A percentile compares a stretch with the other conserved stretches of the same genome.
Evolutionary conservation across 345 rosid genomes (phyloP).

Genomic region (Microcos paniculata): DNA sequence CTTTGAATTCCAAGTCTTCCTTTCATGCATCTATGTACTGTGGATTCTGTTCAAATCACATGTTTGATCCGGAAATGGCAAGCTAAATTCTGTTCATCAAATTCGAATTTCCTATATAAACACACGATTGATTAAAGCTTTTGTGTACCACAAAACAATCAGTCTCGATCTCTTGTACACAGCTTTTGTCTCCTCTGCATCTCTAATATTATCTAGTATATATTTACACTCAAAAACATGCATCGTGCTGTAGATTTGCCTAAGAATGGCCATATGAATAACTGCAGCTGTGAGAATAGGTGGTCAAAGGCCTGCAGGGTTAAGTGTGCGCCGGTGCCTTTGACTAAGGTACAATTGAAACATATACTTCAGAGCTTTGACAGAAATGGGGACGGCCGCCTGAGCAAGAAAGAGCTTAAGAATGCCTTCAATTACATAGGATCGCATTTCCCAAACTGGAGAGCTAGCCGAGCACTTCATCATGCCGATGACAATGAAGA

Average conservation of each 20-base stretch:
- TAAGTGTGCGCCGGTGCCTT: slow-evolving; percentile 6
- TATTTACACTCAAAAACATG: neutral
- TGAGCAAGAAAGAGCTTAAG: slow-evolving; percentile 25
- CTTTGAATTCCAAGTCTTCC: neutral
- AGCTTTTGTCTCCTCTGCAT: neutral
- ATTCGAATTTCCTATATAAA: neutral
- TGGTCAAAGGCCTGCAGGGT: neutral
- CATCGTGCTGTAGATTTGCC: neutral
- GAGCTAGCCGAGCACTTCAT: slow-evolving; percentile 11
- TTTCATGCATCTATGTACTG: neutral
- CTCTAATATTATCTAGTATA: no score
- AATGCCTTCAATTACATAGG: slow-evolving; percentile 21
- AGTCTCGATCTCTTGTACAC: no score
- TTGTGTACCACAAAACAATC: neutral
- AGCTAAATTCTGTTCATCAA: no score
- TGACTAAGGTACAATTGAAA: slow-evolving; percentile 19
- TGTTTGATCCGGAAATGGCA: no score
- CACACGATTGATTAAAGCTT: neutral
- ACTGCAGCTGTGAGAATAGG: neutral
- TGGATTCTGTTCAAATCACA: neutral
- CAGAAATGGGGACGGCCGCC: slow-evolving; percentile 16
- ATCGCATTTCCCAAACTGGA: slow-evolving; percentile 10
- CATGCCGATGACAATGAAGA: slow-evolving; percentile 11
- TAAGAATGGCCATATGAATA: neutral
- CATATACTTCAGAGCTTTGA: slow-evolving; percentile 5